Evolutionary conservation across 371 early-diverging fungal species (phyloP), one percentile per base, ranked within the genome.

Genomic region (Rhizopus sp.): DNA sequence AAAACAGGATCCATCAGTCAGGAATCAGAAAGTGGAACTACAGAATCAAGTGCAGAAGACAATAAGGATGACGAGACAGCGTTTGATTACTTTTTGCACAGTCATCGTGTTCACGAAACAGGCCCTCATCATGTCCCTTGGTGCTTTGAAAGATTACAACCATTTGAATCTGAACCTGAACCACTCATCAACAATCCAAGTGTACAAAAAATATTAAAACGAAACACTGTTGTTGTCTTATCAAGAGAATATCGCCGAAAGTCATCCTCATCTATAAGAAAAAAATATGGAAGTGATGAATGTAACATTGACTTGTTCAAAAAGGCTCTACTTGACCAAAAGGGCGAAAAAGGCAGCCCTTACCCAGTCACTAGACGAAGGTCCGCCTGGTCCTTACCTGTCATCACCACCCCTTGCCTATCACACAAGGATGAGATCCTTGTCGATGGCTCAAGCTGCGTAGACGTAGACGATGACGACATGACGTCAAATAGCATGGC

Each of bases 131-230:
- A 69, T 45, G 50, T 60, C 15, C 69, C 75, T 16, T 65, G 69
- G 50, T 83, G 83, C 55, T 83, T 82, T 59, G 78, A 82, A 31
- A 67, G 76, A 23, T 59, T 85, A 10, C 83, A 83, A 44, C 71
- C 83, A 2, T 67, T 85, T 16, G 85, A 85, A 57, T 74, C 75
- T 50, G 83, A 83, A 34, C 70, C 78, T 1, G 82, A 82, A 41
- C 83, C 82, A 23, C 63, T 85, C 8, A 60, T 81, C 55, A 70
- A 77, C 41, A 80, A 80, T 37, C 67, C 69, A n/a, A 79, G 77
- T 17, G 74, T 82, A 7, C 75, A 74, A 23, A 67, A 76, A 29
- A 79, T 85, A 23, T 62, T 85, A 15, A 73, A 72, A 9, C 70
- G 82, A 37, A 75, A 74, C 44, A 60, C 76, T n/a, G 68, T 73